Evolutionary conservation across 169 alveolate species (phyloP).

Genomic region (Nephromyces sp.): DNA sequence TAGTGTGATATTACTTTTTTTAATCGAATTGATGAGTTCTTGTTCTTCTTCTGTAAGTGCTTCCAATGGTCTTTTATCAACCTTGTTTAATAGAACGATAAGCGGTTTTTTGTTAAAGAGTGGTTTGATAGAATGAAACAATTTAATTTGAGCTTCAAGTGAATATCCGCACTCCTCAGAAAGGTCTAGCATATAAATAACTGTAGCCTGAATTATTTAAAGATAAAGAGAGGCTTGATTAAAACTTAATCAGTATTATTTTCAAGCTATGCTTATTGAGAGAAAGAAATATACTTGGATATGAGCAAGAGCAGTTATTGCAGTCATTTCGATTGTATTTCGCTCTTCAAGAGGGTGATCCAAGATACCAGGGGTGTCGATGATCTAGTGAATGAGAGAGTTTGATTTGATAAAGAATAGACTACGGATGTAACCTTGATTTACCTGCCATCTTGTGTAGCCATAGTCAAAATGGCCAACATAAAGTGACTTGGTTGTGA

Average conservation of each 20-base stretch:
- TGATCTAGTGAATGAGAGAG: constrained; percentile 48
- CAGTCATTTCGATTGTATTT: constrained; percentile 97
- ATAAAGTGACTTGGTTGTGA: constrained; percentile 96
- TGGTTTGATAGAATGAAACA: constrained; percentile 86
- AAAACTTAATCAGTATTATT: background rate
- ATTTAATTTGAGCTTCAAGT: constrained; percentile 77
- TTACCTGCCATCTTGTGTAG: constrained; percentile 88
- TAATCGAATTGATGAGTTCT: background rate
- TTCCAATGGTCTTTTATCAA: background rate
- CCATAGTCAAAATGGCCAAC: constrained; percentile 99
- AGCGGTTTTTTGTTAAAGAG: constrained; percentile 88
- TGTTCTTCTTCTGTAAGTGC: background rate
- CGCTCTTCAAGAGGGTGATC: constrained; percentile 96
- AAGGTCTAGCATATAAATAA: constrained; percentile 80
- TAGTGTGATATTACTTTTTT: constrained; percentile 1
- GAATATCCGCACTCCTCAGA: constrained; percentile 92
- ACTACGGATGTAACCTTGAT: background rate
- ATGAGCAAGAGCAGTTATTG: constrained; percentile 98
- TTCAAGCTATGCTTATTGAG: background rate
- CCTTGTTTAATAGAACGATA: constrained; percentile 82
- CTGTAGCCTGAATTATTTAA: constrained; percentile 38
- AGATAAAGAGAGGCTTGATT: background rate
- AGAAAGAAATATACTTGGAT: constrained; percentile 76
- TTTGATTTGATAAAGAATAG: background rate
- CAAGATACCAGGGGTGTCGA: constrained; percentile 98